phyloP scores from a whole-genome alignment of 768 basidiomycete species.

The Dioszegia hungarica region DNA sequence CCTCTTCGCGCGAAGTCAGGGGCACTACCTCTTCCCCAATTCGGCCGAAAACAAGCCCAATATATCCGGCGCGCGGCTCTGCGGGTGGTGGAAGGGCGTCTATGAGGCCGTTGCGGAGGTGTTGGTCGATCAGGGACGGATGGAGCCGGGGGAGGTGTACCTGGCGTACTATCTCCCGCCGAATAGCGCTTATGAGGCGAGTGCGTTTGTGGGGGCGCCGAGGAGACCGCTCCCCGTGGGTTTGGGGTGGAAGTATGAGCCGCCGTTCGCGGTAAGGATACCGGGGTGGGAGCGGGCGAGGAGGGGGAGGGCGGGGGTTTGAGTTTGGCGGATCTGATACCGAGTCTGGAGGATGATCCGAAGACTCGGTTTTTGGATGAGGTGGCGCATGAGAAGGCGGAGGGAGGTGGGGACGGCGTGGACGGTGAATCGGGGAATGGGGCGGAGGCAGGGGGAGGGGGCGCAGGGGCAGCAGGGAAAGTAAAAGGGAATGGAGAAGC shows the following conservation, averaged over 20 bases:
- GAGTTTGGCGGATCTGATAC: constrained; percentile 67
- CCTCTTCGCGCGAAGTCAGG: constrained; percentile 82
- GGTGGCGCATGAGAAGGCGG: constrained; percentile 54
- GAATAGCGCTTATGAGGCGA: constrained; percentile 33
- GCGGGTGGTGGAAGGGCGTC: constrained; percentile 87
- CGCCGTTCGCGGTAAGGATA: constrained; percentile 24
- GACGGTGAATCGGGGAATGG: too few relatives aligned
- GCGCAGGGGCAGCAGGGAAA: neutral
- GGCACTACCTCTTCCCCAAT: constrained; percentile 90
- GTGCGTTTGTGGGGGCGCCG: constrained; percentile 25
- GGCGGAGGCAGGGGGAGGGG: neutral
- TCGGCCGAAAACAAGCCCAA: constrained; percentile 76
- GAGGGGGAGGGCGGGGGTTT: neutral
- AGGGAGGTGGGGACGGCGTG: neutral
- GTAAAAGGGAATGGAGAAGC: neutral
- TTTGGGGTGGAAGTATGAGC: constrained; percentile 52
- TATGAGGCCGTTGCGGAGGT: constrained; percentile 58
- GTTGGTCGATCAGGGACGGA: constrained; percentile 29
- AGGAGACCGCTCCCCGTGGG: constrained; percentile 17
- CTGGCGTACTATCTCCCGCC: constrained; percentile 40
- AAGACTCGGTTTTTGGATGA: constrained; percentile 91
- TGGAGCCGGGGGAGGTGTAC: neutral
- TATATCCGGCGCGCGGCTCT: constrained; percentile 72
- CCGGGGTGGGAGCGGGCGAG: constrained; percentile 1
- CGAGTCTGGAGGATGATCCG: constrained; percentile 93